Percentiles rank a stretch among this genome's conserved stretches.
Conservation (phyloP, 2,329 filamentous ascomycete species). For the Coniochaeta ligniaria region DNA sequence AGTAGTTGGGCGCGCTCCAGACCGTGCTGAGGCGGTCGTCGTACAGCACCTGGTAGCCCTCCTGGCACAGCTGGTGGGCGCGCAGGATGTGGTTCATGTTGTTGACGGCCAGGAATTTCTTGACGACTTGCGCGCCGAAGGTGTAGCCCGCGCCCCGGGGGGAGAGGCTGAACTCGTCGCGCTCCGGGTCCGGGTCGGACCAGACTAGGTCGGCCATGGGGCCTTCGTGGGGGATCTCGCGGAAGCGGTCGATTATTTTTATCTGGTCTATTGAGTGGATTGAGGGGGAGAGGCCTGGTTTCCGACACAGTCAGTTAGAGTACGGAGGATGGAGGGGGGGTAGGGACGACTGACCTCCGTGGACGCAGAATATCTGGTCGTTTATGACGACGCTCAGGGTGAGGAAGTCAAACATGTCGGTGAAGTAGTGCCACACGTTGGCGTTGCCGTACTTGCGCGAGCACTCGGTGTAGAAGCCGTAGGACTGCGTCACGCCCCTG, state of each 20-base stretch:
- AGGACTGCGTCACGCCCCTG: slow-evolving; percentile 94
- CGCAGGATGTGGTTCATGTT: slow-evolving; percentile 95
- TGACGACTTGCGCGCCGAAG: slow-evolving; percentile 94
- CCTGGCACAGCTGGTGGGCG: slow-evolving; percentile 97
- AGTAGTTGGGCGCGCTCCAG: slow-evolving; percentile 96
- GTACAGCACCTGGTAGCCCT: slow-evolving; percentile 95
- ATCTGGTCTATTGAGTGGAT: slow-evolving; percentile 99
- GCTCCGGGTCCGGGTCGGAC: slow-evolving; percentile 96
- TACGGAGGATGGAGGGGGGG: not conserved
- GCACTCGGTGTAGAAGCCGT: slow-evolving; percentile 98
- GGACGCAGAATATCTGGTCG: slow-evolving; percentile 97
- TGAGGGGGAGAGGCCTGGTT: slow-evolving; percentile 66
- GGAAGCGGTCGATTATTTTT: slow-evolving; percentile 98
- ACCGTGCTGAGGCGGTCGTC: slow-evolving; percentile 92
- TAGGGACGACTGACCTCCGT: slow-evolving; percentile 60
- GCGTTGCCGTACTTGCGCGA: slow-evolving; percentile 97
- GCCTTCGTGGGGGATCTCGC: slow-evolving; percentile 96
- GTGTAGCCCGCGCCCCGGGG: slow-evolving; percentile 94
- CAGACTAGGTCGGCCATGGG: slow-evolving; percentile 99
- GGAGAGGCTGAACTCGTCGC: slow-evolving; percentile 92
- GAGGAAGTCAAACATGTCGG: slow-evolving; percentile 99
- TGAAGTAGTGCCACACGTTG: slow-evolving; percentile 99
- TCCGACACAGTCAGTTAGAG: not conserved
- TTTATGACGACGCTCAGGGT: slow-evolving; percentile 97
- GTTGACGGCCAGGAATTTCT: slow-evolving; percentile 96